Evolutionary conservation across 1,284 basidiomycete species (phyloP), one percentile per base, ranked within the genome.

Genomic region (Cutaneotrichosporon spelunceum): DNA sequence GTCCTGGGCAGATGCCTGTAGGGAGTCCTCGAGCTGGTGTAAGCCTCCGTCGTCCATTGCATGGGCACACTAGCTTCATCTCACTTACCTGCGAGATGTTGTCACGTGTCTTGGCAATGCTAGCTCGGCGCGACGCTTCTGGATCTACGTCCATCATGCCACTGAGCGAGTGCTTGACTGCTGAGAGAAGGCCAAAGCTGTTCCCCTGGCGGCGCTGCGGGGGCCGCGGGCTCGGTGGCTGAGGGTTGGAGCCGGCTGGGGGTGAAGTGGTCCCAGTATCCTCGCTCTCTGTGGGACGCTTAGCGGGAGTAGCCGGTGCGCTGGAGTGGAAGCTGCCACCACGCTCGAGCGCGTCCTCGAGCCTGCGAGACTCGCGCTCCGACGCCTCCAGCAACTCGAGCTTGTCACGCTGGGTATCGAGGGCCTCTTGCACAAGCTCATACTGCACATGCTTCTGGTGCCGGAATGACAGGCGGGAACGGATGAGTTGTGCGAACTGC

Each of bases 141-240:
- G 96, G 94, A 80, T 99, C 96, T 8, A 91, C 90, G 71, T 99
- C 96, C 88, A 99, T 97, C 86, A 99, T 94, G 11, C 92, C 92
- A 71, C 95, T 93, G 63, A 99, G 79, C 24, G 93, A 94, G 79
- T 97, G 93, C 71, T 90, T 93, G 58, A 99, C 82, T 8, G 96
- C 95, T 71, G 88, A 93, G 47, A 99, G 75, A 27, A 99, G 81
- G 7, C 93, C 94, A 82, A 90, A 90, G 1, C 91, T 90, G 56
- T 58, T 54, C 4, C 52, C 44, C 62, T 65, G 36, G 26, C 48
- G 48, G 72, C 56, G 47, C 59, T 64, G 1, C 69, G 56, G 16
- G 27, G 56, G 52, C 10, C 56, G 62, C 5, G 47, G 33, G 27
- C 48, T 50, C 3, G 48, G 26, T 5, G 48, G 48, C 48, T 50